Evolutionary conservation across 371 early-diverging fungal genomes (phyloP), one percentile per base, ranked within the genome.

Genomic region (Coemansia linderi): DNA sequence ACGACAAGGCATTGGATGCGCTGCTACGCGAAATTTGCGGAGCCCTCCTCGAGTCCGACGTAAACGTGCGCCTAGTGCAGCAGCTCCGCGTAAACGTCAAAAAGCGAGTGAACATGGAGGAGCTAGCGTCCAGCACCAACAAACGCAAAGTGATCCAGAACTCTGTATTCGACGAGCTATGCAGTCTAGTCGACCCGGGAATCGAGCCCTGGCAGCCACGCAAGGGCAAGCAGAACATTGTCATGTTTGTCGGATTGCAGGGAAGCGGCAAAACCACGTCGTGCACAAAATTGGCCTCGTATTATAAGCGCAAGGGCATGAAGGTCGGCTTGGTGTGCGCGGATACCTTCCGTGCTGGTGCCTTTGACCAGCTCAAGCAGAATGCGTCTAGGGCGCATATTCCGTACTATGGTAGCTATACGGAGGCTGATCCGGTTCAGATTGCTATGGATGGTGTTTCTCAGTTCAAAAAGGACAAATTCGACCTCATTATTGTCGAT

Each of bases 291-390:
- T 88, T 99, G 66, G 99, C 99, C 0, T 87, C 92, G 29, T 91
- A 94, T 75, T 99, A 99, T 79, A 94, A 95, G 81, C 90, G 96
- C 66, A 97, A 98, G 84, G 99, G 99, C 0, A 98, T 93, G 90
- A 99, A 98, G 79, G 92, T 92, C 0, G 95, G 95, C 13, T 83
- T 99, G 56, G 98, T 99, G 3, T 99, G 99, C 83, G 95, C 99
- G 4, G 99, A 99, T 84, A 99, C 99, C 6, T 99, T 99, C 84
- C 93, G 99, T 83, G 99, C 99, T 59, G 99, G 99, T 84, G 99
- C 99, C 6, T 99, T 97, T 83, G 99, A 99, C 85, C 99, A 99
- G 85, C 87, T 99, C 69, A 97, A 95, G 82, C 99, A 99, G 78
- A 99, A 99, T 78, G 99, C 99, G 4, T 90, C 95, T 29, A 95